Evolutionary conservation across 2,329 filamentous ascomycete species (phyloP).

Genomic region (Aspergillus sojae): DNA sequence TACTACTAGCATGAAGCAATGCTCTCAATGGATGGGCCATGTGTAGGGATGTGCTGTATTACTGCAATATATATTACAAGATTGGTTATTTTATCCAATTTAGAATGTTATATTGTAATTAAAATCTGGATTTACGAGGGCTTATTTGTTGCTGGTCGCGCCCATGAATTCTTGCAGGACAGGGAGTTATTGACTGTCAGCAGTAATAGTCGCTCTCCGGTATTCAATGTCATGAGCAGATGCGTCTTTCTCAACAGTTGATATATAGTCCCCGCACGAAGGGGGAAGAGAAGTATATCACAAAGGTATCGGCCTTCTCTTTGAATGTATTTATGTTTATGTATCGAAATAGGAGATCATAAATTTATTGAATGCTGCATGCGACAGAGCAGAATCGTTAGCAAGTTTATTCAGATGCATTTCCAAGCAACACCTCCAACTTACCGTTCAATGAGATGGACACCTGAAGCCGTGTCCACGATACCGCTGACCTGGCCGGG

Average conservation of each 20-base stretch:
- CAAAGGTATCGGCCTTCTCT: not conserved
- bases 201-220: not conserved
- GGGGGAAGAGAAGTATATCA: not conserved
- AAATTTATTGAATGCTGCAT: not conserved
- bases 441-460: conserved; percentile 95
- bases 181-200: not conserved
- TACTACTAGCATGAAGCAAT: not conserved
- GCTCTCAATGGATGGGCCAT: not conserved
- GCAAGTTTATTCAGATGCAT: not conserved
- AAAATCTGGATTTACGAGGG: not conserved
- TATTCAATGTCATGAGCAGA: not conserved
- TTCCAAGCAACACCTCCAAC: conserved; percentile 22
- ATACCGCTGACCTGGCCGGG: conserved; percentile 83
- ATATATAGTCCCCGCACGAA: not conserved
- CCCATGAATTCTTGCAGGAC: not conserved
- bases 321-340: not conserved
- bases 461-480: conserved; percentile 88
- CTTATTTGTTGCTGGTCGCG: not conserved
- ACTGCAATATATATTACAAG: not conserved
- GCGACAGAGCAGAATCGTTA: not conserved
- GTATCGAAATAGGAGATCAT: not conserved
- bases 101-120: no score
- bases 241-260: not conserved
- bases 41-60: not conserved
- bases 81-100: not conserved